phyloP scores from a whole-genome alignment of 176 grass and related monocot species.

The Thinopyrum elongatum region DNA sequence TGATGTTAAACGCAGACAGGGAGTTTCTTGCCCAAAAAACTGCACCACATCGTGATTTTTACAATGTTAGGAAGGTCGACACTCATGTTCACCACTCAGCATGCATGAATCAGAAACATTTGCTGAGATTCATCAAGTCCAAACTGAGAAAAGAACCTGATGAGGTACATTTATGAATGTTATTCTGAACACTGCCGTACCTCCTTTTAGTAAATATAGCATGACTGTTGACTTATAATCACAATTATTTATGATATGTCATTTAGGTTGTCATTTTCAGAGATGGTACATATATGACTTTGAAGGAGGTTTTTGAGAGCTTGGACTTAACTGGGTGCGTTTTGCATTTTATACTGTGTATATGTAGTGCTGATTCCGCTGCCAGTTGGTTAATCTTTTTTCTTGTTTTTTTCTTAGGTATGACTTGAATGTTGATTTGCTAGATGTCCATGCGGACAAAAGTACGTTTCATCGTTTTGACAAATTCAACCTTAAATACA shows the following conservation, averaged over 20 bases:
- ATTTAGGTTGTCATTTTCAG: slow-evolving; percentile 97
- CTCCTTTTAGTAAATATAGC: slow-evolving; percentile 9
- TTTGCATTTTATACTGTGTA: slow-evolving; percentile 25
- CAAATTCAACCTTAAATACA: slow-evolving; percentile 99
- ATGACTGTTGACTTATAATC: slow-evolving; percentile 6
- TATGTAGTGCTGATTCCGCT: slow-evolving; percentile 16
- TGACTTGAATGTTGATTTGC: slow-evolving; percentile 94
- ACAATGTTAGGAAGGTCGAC: slow-evolving; percentile 99
- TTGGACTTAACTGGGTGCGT: slow-evolving; percentile 93
- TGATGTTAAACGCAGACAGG: slow-evolving; percentile 94
- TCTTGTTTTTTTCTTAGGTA: slow-evolving; percentile 60
- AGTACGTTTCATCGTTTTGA: slow-evolving; percentile 99
- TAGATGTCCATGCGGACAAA: slow-evolving; percentile 99
- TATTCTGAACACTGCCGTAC: not conserved
- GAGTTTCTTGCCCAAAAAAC: slow-evolving; percentile 99
- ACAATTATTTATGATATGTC: slow-evolving; percentile 28
- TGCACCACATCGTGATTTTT: slow-evolving; percentile 98
- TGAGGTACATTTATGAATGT: slow-evolving; percentile 56
- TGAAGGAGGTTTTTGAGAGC: slow-evolving; percentile 98
- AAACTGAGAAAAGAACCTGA: slow-evolving; percentile 98
- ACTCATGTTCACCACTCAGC: slow-evolving; percentile 99
- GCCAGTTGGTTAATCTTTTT: slow-evolving; percentile 26
- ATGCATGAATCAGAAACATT: slow-evolving; percentile 99
- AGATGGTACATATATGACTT: slow-evolving; percentile 97
- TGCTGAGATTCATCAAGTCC: slow-evolving; percentile 94